Evolutionary conservation across 2,329 filamentous ascomycete genomes (phyloP).

Genomic region (Diaporthe sp.): DNA sequence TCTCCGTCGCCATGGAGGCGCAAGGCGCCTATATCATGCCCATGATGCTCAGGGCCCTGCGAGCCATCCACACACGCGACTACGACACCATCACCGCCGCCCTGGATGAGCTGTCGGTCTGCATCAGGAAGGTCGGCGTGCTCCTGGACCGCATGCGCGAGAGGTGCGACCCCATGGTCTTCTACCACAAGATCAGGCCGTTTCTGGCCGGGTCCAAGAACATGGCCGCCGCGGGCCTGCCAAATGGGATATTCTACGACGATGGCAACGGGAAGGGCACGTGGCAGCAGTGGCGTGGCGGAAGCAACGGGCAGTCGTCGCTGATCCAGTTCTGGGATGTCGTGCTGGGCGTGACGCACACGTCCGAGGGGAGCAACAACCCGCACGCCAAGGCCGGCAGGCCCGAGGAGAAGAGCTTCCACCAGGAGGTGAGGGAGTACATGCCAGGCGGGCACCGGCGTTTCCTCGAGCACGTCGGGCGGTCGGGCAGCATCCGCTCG

Average conservation of each 20-base stretch:
- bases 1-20: conserved; percentile 92
- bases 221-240: conserved; percentile 87
- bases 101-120: conserved; percentile 74
- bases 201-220: conserved; percentile 94
- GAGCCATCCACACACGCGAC: conserved; percentile 74
- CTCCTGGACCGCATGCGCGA: conserved; percentile 90
- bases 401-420: conserved; percentile 54
- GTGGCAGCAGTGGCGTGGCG: conserved; percentile 86
- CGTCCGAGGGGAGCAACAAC: conserved; percentile 53
- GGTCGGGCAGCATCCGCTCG: conserved; percentile 80
- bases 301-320: conserved; percentile 93
- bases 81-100: conserved; percentile 71
- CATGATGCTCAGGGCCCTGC: conserved; percentile 81
- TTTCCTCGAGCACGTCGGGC: conserved; percentile 80
- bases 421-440: conserved; percentile 83
- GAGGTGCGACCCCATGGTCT: conserved; percentile 85
- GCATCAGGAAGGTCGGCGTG: conserved; percentile 76
- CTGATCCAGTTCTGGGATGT: conserved; percentile 95
- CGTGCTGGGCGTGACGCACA: conserved; percentile 85
- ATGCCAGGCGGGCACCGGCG: conserved; percentile 89
- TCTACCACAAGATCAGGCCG: conserved; percentile 90
- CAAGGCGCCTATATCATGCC: conserved; percentile 82
- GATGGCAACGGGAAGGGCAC: conserved; percentile 74
- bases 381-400: conserved; percentile 43
- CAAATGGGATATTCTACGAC: conserved; percentile 87